These are phyloP conservation scores for maize (Zea mays) DNA, from an alignment of 176 grass and related monocot genomes.

Conservation along the genomic window Zm-B73-REFERENCE-NAM-5.0 NC_050098.1:41581001-41581500, in stretches of 20 bases:
- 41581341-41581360: conserved; percentile 49
- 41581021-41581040: conserved; percentile 53
- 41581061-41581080: conserved; percentile 79
- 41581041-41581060: conserved; percentile 45
- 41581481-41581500: conserved; percentile 8
- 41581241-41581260: neutral
- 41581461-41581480: conserved; percentile 32
- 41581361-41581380: conserved; percentile 53
- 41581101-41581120: conserved; percentile 6
- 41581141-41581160: neutral
- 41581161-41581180: neutral
- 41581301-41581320: conserved; percentile 43
- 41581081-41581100: conserved; percentile 33
- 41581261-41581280: neutral
- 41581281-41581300: conserved; percentile 3
- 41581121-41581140: neutral
- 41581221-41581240: neutral
- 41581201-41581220: neutral
- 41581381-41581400: conserved; percentile 66
- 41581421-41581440: conserved; percentile 34
- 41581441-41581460: conserved; percentile 47
- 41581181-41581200: neutral
- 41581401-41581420: conserved; percentile 49
- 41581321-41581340: conserved; percentile 65
- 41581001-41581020: conserved; percentile 60